phyloP scores from a whole-genome alignment of 495 filamentous ascomycete genomes.

The Penicillium soppii region DNA sequence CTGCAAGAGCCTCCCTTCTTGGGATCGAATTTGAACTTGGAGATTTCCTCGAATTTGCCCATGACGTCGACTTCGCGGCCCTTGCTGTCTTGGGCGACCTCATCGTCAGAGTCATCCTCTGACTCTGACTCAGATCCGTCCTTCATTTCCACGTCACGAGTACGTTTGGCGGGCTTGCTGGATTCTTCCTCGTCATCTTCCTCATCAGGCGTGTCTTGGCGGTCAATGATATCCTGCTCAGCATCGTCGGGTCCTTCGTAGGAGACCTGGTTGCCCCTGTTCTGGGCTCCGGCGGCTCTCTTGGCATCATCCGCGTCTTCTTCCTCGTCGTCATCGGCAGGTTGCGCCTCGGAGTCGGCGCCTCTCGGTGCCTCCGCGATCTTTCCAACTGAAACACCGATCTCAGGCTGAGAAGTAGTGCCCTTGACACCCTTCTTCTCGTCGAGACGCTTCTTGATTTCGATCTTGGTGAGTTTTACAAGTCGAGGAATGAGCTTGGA shows the following conservation, averaged over 20 bases:
- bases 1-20: conserved; percentile 69
- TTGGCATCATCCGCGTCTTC: conserved; percentile 87
- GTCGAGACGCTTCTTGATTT: conserved; percentile 73
- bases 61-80: conserved; percentile 66
- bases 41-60: conserved; percentile 61
- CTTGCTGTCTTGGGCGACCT: conserved; percentile 40
- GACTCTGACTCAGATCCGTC: conserved; percentile 30
- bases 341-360: conserved; percentile 56
- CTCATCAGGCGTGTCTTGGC: conserved; percentile 40
- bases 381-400: conserved; percentile 74
- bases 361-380: conserved; percentile 60
- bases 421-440: conserved; percentile 58
- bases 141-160: conserved; percentile 31
- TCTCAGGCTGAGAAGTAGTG: conserved; percentile 70
- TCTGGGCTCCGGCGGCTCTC: conserved; percentile 68
- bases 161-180: conserved; percentile 7
- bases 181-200: conserved; percentile 46
- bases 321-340: conserved; percentile 70
- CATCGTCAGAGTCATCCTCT: conserved; percentile 35
- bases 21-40: conserved; percentile 78
- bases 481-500: conserved; percentile 72
- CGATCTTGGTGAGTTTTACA: conserved; percentile 63
- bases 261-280: conserved; percentile 74
- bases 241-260: conserved; percentile 93
- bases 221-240: conserved; percentile 68